Percentiles rank a stretch among this genome's conserved stretches.
These are phyloP conservation scores for Mucor velutinosus DNA, from an alignment of 371 early-diverging fungal species.

Conservation along the genomic window DNA sequence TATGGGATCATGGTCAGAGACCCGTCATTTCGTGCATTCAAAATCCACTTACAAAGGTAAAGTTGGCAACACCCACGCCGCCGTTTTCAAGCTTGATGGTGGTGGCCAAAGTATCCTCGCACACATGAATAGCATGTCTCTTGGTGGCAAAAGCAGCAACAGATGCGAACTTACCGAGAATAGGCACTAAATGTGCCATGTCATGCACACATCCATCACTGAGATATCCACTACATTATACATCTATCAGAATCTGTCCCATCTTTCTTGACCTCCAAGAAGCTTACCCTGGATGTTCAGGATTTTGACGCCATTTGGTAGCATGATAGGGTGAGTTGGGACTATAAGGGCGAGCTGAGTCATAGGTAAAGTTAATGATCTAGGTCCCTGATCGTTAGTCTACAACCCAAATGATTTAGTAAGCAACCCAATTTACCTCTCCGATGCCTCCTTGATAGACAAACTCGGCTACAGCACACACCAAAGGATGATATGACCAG, in stretches of 20 bases:
- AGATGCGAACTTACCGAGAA: conserved; percentile 41
- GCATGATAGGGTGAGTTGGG: conserved; percentile 45
- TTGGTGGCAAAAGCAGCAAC: conserved; percentile 48
- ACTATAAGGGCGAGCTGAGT: conserved; percentile 46
- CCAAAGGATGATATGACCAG: conserved; percentile 46
- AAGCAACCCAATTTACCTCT: conserved; percentile 26
- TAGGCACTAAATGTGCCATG: conserved; percentile 47
- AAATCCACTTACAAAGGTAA: conserved; percentile 49
- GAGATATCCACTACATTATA: conserved; percentile 41
- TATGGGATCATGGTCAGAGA: conserved; percentile 1
- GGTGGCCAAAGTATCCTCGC: conserved; percentile 44
- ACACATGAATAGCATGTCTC: conserved; percentile 38
- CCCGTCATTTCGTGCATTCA: background rate
- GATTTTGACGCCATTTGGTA: conserved; percentile 51
- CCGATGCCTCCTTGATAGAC: conserved; percentile 46
- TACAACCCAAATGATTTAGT: background rate
- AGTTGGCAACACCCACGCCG: conserved; percentile 45
- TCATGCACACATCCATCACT: conserved; percentile 58
- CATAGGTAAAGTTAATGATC: conserved; percentile 50
- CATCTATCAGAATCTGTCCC: background rate
- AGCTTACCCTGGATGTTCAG: conserved; percentile 52
- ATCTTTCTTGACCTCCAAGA: background rate
- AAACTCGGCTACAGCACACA: conserved; percentile 37
- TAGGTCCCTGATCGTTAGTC: conserved; percentile 2
- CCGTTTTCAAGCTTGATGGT: conserved; percentile 40